A percentile compares a stretch with the other conserved stretches of the same genome.
phyloP scores from a whole-genome alignment of 257 asterid species.

The Mentha longifolia region DNA sequence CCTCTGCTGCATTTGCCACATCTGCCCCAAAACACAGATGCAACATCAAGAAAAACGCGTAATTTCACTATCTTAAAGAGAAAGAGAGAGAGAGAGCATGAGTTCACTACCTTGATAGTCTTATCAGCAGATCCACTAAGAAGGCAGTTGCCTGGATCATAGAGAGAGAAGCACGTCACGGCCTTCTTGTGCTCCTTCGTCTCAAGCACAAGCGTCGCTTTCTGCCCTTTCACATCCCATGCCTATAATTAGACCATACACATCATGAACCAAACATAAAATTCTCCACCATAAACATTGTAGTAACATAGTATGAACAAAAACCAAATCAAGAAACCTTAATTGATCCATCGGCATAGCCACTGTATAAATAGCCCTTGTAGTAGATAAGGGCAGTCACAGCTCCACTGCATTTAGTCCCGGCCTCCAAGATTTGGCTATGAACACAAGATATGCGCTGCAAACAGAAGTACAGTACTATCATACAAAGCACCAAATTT shows the following conservation, averaged over 20 bases:
- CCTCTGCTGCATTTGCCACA: slow-evolving; percentile 74
- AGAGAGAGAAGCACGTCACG: slow-evolving; percentile 76
- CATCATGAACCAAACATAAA: background rate
- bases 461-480: background rate
- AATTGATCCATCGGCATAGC: slow-evolving; percentile 87
- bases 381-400: slow-evolving; percentile 84
- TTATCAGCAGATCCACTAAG: slow-evolving; percentile 84
- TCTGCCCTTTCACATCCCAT: slow-evolving; percentile 87
- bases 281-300: background rate
- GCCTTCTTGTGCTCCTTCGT: slow-evolving; percentile 71
- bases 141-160: slow-evolving; percentile 75
- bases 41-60: background rate
- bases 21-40: slow-evolving; percentile 42
- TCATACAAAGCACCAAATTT: background rate
- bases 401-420: slow-evolving; percentile 64
- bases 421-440: slow-evolving; percentile 76
- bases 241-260: slow-evolving; percentile 48
- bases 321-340: slow-evolving; percentile 52
- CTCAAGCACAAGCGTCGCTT: slow-evolving; percentile 61
- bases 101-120: slow-evolving; percentile 67
- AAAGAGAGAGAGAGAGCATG: slow-evolving; percentile 9
- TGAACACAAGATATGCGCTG: slow-evolving; percentile 98
- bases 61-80: background rate
- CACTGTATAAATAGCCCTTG: slow-evolving; percentile 78
- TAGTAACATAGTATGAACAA: slow-evolving; percentile 1